Conservation (phyloP, 805 yeast species). For the Tetrapisispora pingtungensis region DNA sequence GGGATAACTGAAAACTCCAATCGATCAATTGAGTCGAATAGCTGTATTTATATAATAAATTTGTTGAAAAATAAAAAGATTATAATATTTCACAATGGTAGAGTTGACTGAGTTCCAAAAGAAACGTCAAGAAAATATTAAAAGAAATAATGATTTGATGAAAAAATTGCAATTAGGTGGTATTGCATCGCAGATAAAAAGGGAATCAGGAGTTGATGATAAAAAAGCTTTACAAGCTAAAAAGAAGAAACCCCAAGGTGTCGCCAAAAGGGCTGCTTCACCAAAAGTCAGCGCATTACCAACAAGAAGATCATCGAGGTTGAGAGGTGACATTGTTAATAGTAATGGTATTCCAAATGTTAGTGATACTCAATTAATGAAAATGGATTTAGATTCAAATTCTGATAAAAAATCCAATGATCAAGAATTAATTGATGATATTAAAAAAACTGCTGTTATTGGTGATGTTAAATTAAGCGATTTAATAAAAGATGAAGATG, state of each 20-base stretch:
- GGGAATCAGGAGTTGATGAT: constrained; percentile 34
- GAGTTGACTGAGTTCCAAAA: constrained; percentile 56
- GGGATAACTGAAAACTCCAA: too few species aligned
- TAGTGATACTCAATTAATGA: constrained; percentile 17
- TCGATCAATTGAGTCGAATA: too few species aligned
- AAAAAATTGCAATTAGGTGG: constrained; percentile 58
- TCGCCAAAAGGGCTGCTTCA: constrained; percentile 7
- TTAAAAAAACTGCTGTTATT: constrained; percentile 48
- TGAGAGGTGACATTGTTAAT: constrained; percentile 61
- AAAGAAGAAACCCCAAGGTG: constrained; percentile 13
- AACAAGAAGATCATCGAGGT: constrained; percentile 63
- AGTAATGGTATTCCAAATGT: constrained; percentile 26
- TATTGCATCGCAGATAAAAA: constrained; percentile 42
- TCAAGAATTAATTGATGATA: constrained; percentile 33
- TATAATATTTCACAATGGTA: constrained; percentile 7
- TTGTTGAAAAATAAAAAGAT: too few species aligned
- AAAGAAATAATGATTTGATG: constrained; percentile 68
- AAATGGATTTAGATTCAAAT: constrained; percentile 7
- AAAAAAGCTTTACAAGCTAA: constrained; percentile 19
- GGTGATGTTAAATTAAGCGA: constrained; percentile 61
- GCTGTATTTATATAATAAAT: too few species aligned
- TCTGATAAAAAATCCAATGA: not conserved
- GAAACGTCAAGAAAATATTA: constrained; percentile 68
- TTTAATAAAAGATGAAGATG: constrained; percentile 36
- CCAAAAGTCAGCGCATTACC: constrained; percentile 35